phyloP scores from a whole-genome alignment of 306 rosid species.

The Astragalus glycyphyllos region DNA sequence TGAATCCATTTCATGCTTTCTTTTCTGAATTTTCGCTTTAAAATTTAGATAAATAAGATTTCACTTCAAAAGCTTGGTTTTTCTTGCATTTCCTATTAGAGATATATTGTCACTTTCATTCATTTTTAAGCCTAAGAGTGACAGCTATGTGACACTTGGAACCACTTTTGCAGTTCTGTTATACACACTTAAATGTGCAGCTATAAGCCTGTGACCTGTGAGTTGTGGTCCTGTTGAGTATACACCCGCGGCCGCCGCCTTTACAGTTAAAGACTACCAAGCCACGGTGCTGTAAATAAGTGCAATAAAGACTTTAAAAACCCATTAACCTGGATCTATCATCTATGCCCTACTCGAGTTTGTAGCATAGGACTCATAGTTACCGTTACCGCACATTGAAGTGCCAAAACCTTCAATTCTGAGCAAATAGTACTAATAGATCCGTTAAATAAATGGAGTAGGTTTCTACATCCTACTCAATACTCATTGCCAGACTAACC shows the following conservation, averaged over 20 bases:
- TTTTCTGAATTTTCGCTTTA: conserved; percentile 5
- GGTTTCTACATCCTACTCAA: conserved; percentile 32
- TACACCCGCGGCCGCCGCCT: conserved; percentile 44
- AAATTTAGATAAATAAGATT: not conserved
- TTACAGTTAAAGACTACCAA: conserved; percentile 40
- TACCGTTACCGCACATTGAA: conserved; percentile 13
- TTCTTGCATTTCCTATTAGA: not conserved
- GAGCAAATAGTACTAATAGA: conserved; percentile 16
- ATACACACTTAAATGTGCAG: not conserved
- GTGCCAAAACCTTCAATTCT: conserved; percentile 29
- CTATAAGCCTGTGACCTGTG: conserved; percentile 26
- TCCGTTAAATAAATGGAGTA: conserved; percentile 29
- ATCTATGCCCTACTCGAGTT: conserved; percentile 34
- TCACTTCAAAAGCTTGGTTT: conserved; percentile 3
- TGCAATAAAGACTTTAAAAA: conserved; percentile 37
- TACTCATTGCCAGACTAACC: conserved; percentile 39
- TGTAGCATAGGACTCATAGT: conserved; percentile 33
- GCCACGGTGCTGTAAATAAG: conserved; percentile 30
- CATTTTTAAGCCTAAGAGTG: conserved; percentile 12
- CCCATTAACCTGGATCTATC: conserved; percentile 47
- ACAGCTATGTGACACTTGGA: conserved; percentile 45
- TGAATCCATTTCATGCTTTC: conserved; percentile 41
- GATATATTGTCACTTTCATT: conserved; percentile 24
- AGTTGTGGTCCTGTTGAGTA: conserved; percentile 40
- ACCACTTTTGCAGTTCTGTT: conserved; percentile 32